Conservation (phyloP, 805 yeast genomes). For the Gaillardinia entomophila region DNA sequence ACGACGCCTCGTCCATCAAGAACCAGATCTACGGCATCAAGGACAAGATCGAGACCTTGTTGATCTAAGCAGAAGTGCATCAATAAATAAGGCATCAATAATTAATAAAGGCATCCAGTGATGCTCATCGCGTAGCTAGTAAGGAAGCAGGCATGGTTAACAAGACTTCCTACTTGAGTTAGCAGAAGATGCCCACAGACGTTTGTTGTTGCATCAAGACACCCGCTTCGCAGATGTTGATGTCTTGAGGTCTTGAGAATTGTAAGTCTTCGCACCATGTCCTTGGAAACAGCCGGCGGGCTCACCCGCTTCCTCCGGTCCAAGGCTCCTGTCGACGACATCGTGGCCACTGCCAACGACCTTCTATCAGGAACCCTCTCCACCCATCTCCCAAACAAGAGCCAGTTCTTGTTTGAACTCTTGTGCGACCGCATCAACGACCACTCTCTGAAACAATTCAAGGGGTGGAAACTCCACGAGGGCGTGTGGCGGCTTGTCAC, state of each 20-base stretch:
- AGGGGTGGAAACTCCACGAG: slow-evolving; percentile 36
- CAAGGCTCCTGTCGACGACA: slow-evolving; percentile 40
- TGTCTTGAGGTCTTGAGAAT: no score
- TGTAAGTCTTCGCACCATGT: slow-evolving; percentile 2
- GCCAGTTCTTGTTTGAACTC: slow-evolving; percentile 52
- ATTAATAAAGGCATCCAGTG: no score
- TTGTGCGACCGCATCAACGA: slow-evolving; percentile 58
- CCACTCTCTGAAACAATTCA: slow-evolving; percentile 26
- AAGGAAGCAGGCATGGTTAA: no score
- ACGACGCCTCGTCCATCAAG: slow-evolving; percentile 96
- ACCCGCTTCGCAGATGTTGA: no score
- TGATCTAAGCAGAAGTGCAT: slow-evolving; percentile 52
- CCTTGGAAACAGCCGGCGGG: slow-evolving; percentile 31
- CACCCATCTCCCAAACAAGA: slow-evolving; percentile 50
- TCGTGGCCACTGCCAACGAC: slow-evolving; percentile 26
- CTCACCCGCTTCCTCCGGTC: slow-evolving; percentile 56
- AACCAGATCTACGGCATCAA: slow-evolving; percentile 95
- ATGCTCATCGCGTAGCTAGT: no score
- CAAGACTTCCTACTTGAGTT: no score
- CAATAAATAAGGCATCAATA: no score
- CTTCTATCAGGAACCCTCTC: slow-evolving; percentile 25
- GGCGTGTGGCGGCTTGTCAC: slow-evolving; percentile 48
- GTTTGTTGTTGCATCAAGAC: no score
- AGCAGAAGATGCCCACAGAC: no score
- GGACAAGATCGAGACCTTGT: slow-evolving; percentile 97